phyloP scores from a whole-genome alignment of 2,329 filamentous ascomycete species.

The Fusarium cyanostomum region DNA sequence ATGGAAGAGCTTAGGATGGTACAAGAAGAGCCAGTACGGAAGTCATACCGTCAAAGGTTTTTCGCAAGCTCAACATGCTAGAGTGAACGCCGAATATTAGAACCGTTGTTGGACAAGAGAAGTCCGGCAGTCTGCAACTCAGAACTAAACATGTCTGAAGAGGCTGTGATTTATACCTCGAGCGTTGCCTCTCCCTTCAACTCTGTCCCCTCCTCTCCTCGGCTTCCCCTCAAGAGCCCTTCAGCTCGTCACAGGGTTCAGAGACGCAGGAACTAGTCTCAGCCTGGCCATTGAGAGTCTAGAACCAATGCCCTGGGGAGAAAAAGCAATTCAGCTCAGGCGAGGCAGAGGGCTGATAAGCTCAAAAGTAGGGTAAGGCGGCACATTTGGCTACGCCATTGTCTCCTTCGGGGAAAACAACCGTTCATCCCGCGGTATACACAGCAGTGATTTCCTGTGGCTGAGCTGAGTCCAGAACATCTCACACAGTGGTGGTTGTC shows the following conservation, averaged over 20 bases:
- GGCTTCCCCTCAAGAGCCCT: constrained; percentile 11
- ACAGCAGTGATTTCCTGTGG: constrained; percentile 1
- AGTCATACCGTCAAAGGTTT: constrained; percentile 29
- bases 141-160: neutral
- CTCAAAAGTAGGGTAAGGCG: neutral
- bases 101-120: neutral
- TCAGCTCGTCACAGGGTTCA: neutral
- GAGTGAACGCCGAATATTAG: neutral
- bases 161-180: constrained; percentile 6
- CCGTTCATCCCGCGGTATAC: neutral
- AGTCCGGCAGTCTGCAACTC: neutral
- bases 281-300: neutral
- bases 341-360: constrained; percentile 4
- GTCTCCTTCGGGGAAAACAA: neutral
- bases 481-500: constrained; percentile 6
- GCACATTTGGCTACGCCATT: neutral
- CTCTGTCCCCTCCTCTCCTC: neutral
- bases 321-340: constrained; percentile 13
- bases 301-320: neutral
- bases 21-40: neutral
- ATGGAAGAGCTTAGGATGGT: neutral
- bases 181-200: too few species aligned
- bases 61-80: constrained; percentile 36
- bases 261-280: neutral
- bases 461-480: constrained; percentile 6